Evolutionary conservation across 192 early-diverging fungal species (phyloP), one percentile per base, ranked within the genome.

Genomic region (Diversispora epigaea): DNA sequence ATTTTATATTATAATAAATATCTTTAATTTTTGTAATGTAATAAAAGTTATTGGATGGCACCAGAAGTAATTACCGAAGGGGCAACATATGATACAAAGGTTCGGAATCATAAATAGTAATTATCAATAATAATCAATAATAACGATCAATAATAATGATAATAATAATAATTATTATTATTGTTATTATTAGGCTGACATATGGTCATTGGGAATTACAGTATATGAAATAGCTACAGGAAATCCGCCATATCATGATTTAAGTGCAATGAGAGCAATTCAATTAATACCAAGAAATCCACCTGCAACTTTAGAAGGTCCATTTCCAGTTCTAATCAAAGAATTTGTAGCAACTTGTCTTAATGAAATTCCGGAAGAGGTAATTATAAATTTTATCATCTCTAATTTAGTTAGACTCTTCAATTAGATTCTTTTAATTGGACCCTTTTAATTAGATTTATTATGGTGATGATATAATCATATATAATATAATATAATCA

Each of bases 201-300:
- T 99, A 46, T 99, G 98, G 98, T 98, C 96, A 0, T 85, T 99
- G 40, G 98, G 98, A 6, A 98, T 99, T 77, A 98, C 98, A 5
- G 92, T 97, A 32, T 96, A 97, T 60, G 98, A 99, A 76, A 90
- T 99, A 70, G 93, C 94, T 10, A 96, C 92, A 17, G 97, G 97
- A 19, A 93, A 93, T 55, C 98, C 98, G 17, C 98, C 98, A 0
- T 92, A 95, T 64, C 91, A 95, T 5, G 90, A 98, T 72, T 87
- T 91, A 58, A 94, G 96, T 79, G 95, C 95, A 14, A 89, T 95
- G 85, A 87, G 90, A 52, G 96, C 96, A 2, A 85, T 98, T 52
- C 91, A 93, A 52, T 78, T 96, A 57, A 96, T 97, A 73, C 94
- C 94, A 5, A 89, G 91, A 67, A 90, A 91, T 39, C 80, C 89